Base-by-base conservation (phyloP, 148 eudicot genomes). In the Camellia lanceoleosa region DNA sequence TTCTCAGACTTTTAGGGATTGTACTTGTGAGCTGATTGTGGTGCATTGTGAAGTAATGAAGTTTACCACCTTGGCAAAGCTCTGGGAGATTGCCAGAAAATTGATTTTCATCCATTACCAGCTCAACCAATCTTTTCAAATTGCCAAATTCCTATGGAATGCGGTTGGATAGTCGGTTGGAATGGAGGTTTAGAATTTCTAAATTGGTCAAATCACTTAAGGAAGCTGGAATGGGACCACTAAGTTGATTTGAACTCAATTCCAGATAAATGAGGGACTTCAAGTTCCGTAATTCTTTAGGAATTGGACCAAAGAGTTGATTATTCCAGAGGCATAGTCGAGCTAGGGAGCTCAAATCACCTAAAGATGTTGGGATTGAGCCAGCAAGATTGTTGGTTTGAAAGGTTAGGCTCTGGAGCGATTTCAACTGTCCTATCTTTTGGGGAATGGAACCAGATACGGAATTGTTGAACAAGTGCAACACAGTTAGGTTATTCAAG, bases 31-130 rank as follows among this genome's bases (percentile, higher is more conserved):
- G 83, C 62, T 73, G 70, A 69, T 77, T 82, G 63, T 52, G 44
- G 73, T 82, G 60, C 16, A 62, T 85, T 47, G 83, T 76, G n/a
- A 83, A 65, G 19, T 78, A 76, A 51, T 19, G 42, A 67, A 86
- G 77, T 60, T 43, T 16, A 38, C 73, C 58, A 10, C 86, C 86
- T 44, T 72, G 75, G 78, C 88, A 86, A 58, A 83, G 9, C 43
- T 58, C 66, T 64, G 84, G 88, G 64, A 83, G 68, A 7, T 44
- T 16, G 38, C 86, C 88, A 3, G 80, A 83, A 61, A 86, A 86
- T 42, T 30, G 46, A 67, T 82, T 85, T 20, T 71, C 42, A 20
- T 80, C 72, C 74, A 85, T 55, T 3, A 80, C 71, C 20, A 85
- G 63, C 38, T 76, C 71, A 19, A 19, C 46, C 47, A 85, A 55